phyloP scores from a whole-genome alignment of 2,329 filamentous ascomycete species.

The Colletotrichum eremochloae region DNA sequence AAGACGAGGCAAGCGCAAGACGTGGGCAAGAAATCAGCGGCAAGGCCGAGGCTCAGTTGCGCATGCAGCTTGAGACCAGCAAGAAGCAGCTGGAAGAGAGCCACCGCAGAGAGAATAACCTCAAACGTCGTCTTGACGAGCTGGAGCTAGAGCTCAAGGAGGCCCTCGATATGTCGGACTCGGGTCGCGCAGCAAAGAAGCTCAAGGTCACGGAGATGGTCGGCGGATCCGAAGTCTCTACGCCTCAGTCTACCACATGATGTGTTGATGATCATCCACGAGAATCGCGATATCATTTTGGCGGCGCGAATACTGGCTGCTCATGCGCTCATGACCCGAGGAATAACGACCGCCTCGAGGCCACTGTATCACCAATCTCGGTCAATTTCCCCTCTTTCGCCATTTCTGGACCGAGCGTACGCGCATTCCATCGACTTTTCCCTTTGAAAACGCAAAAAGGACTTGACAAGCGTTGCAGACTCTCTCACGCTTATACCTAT shows the following conservation, averaged over 20 bases:
- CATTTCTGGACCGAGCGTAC: constrained; percentile 14
- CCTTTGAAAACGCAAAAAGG: constrained; percentile 5
- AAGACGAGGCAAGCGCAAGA: constrained; percentile 78
- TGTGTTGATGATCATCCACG: neutral
- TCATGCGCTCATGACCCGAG: constrained; percentile 3
- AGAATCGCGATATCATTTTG: neutral
- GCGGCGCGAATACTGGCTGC: neutral
- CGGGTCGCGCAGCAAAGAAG: constrained; percentile 39
- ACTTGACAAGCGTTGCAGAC: constrained; percentile 15
- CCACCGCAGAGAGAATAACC: constrained; percentile 81
- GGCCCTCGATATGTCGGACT: constrained; percentile 33
- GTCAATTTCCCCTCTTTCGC: constrained; percentile 6
- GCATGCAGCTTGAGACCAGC: constrained; percentile 66
- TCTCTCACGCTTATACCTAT: constrained; percentile 36
- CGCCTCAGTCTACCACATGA: constrained; percentile 37
- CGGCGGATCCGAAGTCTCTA: constrained; percentile 38
- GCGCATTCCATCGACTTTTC: constrained; percentile 2
- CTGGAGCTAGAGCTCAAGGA: constrained; percentile 72
- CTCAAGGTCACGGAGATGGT: constrained; percentile 35
- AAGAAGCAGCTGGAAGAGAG: constrained; percentile 78
- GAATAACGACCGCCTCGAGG: neutral
- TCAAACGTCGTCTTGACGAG: constrained; percentile 87
- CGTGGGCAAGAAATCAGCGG: constrained; percentile 69
- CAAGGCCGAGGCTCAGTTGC: constrained; percentile 69
- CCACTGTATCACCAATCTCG: constrained; percentile 21